Percentiles rank a stretch among this genome's conserved stretches.
Evolutionary conservation across 2,329 filamentous ascomycete species (phyloP).

Genomic region (Aspergillus flavus): DNA sequence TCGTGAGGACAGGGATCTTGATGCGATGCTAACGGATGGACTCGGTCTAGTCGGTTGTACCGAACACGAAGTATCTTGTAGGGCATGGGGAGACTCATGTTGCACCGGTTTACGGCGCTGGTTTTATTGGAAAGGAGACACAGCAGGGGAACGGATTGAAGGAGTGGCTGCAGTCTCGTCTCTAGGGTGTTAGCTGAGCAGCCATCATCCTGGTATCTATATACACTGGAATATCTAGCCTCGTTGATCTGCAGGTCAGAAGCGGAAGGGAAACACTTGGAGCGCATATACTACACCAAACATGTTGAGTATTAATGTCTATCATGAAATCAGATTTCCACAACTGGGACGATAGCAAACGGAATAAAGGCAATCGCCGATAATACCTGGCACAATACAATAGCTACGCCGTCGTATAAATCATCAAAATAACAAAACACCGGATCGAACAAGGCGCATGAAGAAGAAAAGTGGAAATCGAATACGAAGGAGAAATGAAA

Average conservation of each 20-base stretch:
- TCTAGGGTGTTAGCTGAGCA: constrained; percentile 19
- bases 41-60: constrained; percentile 30
- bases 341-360: constrained; percentile 3
- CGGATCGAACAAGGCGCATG: constrained; percentile 10
- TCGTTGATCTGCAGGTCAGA: background rate
- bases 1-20: background rate
- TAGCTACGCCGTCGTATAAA: constrained; percentile 23
- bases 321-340: constrained; percentile 4
- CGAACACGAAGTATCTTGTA: constrained; percentile 30
- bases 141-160: constrained; percentile 31
- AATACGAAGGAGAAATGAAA: constrained; percentile 4
- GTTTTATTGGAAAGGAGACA: constrained; percentile 24
- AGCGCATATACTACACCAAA: background rate
- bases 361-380: constrained; percentile 13
- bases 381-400: constrained; percentile 18
- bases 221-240: background rate
- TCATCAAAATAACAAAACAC: constrained; percentile 22
- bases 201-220: background rate
- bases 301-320: constrained; percentile 6
- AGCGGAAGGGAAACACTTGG: no score
- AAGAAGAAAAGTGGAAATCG: constrained; percentile 8
- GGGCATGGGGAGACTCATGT: constrained; percentile 35
- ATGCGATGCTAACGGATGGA: background rate
- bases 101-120: constrained; percentile 28
- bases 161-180: constrained; percentile 31